A percentile compares a stretch with the other conserved stretches of the same genome.
Evolutionary conservation across 2,329 filamentous ascomycete genomes (phyloP).

Genomic region (Penicillium thymicola): DNA sequence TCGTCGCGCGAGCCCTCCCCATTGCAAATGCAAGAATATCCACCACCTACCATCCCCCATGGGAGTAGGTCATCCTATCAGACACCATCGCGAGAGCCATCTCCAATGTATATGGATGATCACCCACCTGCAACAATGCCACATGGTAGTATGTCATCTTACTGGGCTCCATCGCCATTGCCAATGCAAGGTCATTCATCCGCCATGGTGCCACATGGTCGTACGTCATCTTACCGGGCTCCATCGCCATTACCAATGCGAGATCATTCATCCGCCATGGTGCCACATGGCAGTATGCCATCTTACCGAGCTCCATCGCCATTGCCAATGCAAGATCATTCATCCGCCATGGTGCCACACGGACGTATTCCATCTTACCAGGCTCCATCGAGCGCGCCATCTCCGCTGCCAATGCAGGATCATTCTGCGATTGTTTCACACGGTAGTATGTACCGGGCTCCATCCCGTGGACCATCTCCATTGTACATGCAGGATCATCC

Average conservation of each 20-base stretch:
- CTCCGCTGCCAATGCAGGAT: constrained; percentile 2
- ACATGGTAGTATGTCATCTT: constrained; percentile 1
- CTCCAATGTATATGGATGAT: constrained; percentile 37
- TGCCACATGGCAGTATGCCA: not conserved
- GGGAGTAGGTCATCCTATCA: constrained; percentile 1
- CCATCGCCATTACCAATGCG: not conserved
- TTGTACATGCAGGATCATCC: constrained; percentile 34
- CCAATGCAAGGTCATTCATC: not conserved
- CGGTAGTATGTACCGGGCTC: constrained; percentile 4
- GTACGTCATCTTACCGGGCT: constrained; percentile 1
- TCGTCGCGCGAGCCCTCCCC: constrained; percentile 27
- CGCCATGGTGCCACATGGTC: not conserved
- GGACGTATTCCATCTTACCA: constrained; percentile 4
- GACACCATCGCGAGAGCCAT: constrained; percentile 22
- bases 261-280: not conserved
- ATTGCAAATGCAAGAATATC: constrained; percentile 35
- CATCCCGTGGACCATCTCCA: constrained; percentile 26
- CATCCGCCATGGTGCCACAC: constrained; percentile 7
- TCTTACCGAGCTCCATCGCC: constrained; percentile 3
- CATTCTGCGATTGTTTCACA: constrained; percentile 1
- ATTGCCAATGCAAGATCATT: not conserved
- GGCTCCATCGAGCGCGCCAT: constrained; percentile 7
- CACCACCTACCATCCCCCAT: constrained; percentile 1
- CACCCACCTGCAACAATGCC: not conserved
- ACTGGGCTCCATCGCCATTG: constrained; percentile 1